These are phyloP conservation scores for Brassica hybrid DNA, from an alignment of 441 rosid species.

Conservation along the genomic window DNA sequence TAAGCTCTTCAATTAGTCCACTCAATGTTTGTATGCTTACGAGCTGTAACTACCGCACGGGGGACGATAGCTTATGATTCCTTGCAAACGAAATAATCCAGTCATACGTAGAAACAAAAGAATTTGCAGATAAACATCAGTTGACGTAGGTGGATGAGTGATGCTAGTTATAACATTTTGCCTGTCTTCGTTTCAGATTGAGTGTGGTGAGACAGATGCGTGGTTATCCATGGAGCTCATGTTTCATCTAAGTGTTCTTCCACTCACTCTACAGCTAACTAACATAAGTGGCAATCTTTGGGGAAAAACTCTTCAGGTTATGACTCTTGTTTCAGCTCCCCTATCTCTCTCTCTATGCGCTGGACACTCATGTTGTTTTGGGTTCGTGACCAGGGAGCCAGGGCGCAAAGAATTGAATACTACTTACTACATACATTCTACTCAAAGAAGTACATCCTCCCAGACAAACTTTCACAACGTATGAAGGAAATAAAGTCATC, in stretches of 20 bases:
- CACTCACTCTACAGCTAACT: constrained; percentile 96
- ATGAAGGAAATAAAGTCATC: constrained; percentile 62
- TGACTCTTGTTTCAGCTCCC: constrained; percentile 34
- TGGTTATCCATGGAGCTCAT: constrained; percentile 99
- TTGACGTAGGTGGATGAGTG: constrained; percentile 22
- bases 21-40: constrained; percentile 19
- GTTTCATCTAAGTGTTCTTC: constrained; percentile 96
- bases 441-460: constrained; percentile 89
- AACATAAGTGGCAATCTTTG: constrained; percentile 99
- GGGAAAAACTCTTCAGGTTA: constrained; percentile 98
- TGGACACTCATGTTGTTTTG: constrained; percentile 26
- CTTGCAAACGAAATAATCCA: constrained; percentile 6
- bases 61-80: constrained; percentile 18
- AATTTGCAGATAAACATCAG: constrained; percentile 18
- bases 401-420: constrained; percentile 97
- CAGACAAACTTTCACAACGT: constrained; percentile 74
- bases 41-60: constrained; percentile 6
- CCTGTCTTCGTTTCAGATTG: constrained; percentile 67
- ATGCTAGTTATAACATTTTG: constrained; percentile 29
- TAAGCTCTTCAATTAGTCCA: constrained; percentile 51
- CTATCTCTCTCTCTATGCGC: constrained; percentile 8
- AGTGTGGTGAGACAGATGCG: constrained; percentile 97
- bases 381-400: constrained; percentile 77
- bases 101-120: constrained; percentile 16
- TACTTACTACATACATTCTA: constrained; percentile 93